phyloP scores from a whole-genome alignment of 2,329 filamentous ascomycete genomes.

The Penicillium sp. region DNA sequence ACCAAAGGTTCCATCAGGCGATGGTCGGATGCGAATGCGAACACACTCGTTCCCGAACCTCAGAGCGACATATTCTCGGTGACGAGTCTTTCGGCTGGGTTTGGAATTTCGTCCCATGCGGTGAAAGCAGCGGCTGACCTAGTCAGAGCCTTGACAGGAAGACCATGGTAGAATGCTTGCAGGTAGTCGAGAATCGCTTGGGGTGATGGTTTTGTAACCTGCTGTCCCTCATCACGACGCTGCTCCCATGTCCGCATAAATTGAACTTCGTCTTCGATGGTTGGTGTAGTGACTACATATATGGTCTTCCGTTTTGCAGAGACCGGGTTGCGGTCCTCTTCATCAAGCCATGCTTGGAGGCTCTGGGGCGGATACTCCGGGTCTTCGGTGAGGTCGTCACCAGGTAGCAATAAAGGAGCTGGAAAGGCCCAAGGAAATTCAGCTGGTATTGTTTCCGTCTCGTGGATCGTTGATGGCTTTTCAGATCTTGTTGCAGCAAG shows the following conservation, averaged over 20 bases:
- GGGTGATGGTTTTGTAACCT: slow-evolving; percentile 16
- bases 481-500: slow-evolving; percentile 22
- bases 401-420: slow-evolving; percentile 60
- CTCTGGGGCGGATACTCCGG: slow-evolving; percentile 56
- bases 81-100: neutral
- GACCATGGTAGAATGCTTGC: slow-evolving; percentile 56
- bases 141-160: slow-evolving; percentile 52
- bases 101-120: slow-evolving; percentile 46
- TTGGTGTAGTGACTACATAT: slow-evolving; percentile 56
- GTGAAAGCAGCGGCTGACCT: slow-evolving; percentile 47
- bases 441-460: neutral
- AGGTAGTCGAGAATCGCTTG: slow-evolving; percentile 48
- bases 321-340: slow-evolving; percentile 53
- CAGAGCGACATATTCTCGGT: slow-evolving; percentile 51
- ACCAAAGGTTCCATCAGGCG: slow-evolving; percentile 50
- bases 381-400: slow-evolving; percentile 60
- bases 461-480: neutral
- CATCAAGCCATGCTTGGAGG: slow-evolving; percentile 53
- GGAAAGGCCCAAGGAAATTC: slow-evolving; percentile 50
- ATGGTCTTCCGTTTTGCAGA: slow-evolving; percentile 51
- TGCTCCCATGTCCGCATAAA: slow-evolving; percentile 50
- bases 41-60: slow-evolving; percentile 40
- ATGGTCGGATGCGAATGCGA: slow-evolving; percentile 55
- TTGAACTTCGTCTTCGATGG: slow-evolving; percentile 37
- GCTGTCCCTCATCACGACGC: slow-evolving; percentile 16